Percentiles rank a stretch among this genome's conserved stretches.
phyloP scores from a whole-genome alignment of 2,329 filamentous ascomycete species.

The Arthrobotrys entomopaga region DNA sequence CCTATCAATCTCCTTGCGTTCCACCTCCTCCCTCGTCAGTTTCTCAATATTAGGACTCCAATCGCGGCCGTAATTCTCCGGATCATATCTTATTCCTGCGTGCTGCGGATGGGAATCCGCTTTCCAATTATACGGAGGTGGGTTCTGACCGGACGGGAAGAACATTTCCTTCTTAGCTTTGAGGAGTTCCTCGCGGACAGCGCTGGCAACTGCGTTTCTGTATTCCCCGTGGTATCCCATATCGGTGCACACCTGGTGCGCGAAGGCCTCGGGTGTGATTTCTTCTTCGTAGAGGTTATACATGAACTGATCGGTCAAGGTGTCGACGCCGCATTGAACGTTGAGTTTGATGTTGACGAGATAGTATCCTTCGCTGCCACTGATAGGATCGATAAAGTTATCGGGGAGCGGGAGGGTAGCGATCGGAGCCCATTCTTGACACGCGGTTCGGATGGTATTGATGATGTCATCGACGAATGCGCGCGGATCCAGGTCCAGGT shows the following conservation, averaged over 20 bases:
- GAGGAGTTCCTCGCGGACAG: slow-evolving; percentile 93
- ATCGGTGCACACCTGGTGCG: slow-evolving; percentile 90
- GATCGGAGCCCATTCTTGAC: slow-evolving; percentile 95
- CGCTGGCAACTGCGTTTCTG: slow-evolving; percentile 92
- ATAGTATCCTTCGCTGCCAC: slow-evolving; percentile 46
- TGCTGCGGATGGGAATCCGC: slow-evolving; percentile 29
- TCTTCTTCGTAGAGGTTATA: slow-evolving; percentile 94
- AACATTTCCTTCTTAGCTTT: slow-evolving; percentile 89
- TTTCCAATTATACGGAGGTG: slow-evolving; percentile 75
- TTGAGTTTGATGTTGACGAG: slow-evolving; percentile 81
- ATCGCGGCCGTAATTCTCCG: slow-evolving; percentile 83
- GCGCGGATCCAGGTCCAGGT: slow-evolving; percentile 81
- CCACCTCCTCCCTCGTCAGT: slow-evolving; percentile 93
- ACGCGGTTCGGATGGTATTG: slow-evolving; percentile 90
- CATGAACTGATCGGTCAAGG: slow-evolving; percentile 90
- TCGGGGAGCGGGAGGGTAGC: slow-evolving; percentile 77
- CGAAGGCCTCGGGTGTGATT: slow-evolving; percentile 90
- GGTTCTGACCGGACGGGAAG: slow-evolving; percentile 65
- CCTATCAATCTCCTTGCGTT: slow-evolving; percentile 92
- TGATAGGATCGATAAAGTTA: slow-evolving; percentile 45
- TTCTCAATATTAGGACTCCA: slow-evolving; percentile 86
- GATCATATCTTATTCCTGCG: slow-evolving; percentile 77
- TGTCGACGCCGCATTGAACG: slow-evolving; percentile 87
- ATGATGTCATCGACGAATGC: slow-evolving; percentile 81
- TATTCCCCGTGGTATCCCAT: slow-evolving; percentile 90